These are phyloP conservation scores for Scheffersomyces ergatensis DNA, from an alignment of 805 yeast genomes.

Conservation along the genomic window DNA sequence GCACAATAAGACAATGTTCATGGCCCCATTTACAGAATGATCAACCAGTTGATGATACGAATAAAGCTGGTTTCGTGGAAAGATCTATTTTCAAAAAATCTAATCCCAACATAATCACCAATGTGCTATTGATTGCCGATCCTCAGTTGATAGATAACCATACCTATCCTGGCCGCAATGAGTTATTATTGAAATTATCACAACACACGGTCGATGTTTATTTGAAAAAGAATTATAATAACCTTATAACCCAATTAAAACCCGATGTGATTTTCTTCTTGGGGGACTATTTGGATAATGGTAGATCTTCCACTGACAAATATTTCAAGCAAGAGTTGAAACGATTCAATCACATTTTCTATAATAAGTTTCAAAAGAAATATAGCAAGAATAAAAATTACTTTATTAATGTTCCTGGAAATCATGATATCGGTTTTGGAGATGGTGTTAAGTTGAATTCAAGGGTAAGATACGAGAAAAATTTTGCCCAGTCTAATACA, in stretches of 20 bases:
- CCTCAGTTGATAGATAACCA: conserved; percentile 45
- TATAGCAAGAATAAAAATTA: conserved; percentile 21
- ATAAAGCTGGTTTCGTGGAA: not conserved
- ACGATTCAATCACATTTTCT: conserved; percentile 34
- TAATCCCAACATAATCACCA: conserved; percentile 11
- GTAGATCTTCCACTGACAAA: conserved; percentile 28
- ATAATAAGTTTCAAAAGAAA: conserved; percentile 10
- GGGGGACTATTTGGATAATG: conserved; percentile 45
- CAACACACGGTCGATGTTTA: conserved; percentile 42
- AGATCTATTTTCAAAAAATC: not conserved
- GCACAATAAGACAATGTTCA: conserved; percentile 23
- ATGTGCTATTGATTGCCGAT: conserved; percentile 39
- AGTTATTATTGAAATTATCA: conserved; percentile 26
- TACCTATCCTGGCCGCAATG: conserved; percentile 41
- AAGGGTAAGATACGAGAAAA: conserved; percentile 23
- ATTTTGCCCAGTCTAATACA: conserved; percentile 33
- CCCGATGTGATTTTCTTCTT: conserved; percentile 39
- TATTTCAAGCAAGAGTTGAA: conserved; percentile 26
- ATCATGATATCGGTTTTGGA: conserved; percentile 96
- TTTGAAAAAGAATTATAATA: conserved; percentile 34
- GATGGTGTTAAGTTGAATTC: conserved; percentile 49
- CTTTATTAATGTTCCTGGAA: conserved; percentile 64
- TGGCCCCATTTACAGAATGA: conserved; percentile 19
- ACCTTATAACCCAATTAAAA: conserved; percentile 24
- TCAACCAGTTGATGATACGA: conserved; percentile 3